Evolutionary conservation across 139 green algal genomes (phyloP).

Genomic region (Trebouxia sp.): DNA sequence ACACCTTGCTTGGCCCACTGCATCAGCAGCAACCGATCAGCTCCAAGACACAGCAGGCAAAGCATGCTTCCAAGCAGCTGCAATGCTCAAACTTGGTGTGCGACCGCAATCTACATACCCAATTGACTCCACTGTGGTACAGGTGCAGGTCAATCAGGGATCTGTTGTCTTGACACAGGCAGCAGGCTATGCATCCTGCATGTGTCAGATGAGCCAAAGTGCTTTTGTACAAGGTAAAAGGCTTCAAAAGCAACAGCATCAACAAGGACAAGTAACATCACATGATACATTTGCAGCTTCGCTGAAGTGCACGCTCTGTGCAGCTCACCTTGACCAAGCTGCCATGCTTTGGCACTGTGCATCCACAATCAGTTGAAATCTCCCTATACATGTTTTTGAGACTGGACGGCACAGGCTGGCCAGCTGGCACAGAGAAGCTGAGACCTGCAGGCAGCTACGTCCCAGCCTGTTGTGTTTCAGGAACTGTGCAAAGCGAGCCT

Average conservation of each 20-base stretch:
- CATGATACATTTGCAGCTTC: too few relatives aligned
- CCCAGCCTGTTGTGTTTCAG: neutral
- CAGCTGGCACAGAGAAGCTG: slow-evolving; percentile 89
- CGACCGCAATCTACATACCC: too few relatives aligned
- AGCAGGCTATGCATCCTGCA: too few relatives aligned
- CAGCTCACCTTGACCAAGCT: slow-evolving; percentile 63
- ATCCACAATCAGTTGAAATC: slow-evolving; percentile 69
- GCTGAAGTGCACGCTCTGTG: neutral
- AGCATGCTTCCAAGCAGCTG: too few relatives aligned
- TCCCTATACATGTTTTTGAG: slow-evolving; percentile 90
- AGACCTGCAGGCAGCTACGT: slow-evolving; percentile 46
- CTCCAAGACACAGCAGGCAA: too few relatives aligned
- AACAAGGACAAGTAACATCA: too few relatives aligned
- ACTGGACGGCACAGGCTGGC: slow-evolving; percentile 61
- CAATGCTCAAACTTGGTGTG: neutral
- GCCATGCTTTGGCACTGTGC: slow-evolving; percentile 60
- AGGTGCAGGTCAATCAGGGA: too few relatives aligned
- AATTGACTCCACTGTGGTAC: too few relatives aligned
- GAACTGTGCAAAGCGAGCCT: neutral
- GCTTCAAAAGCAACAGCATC: neutral
- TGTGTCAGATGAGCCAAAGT: too few relatives aligned
- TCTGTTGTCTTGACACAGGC: too few relatives aligned
- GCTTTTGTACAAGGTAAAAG: neutral
- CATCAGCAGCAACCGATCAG: neutral
- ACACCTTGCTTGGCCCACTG: slow-evolving; percentile 74